phyloP scores from a whole-genome alignment of 495 filamentous ascomycete species.

The Margaritispora aquatica region DNA sequence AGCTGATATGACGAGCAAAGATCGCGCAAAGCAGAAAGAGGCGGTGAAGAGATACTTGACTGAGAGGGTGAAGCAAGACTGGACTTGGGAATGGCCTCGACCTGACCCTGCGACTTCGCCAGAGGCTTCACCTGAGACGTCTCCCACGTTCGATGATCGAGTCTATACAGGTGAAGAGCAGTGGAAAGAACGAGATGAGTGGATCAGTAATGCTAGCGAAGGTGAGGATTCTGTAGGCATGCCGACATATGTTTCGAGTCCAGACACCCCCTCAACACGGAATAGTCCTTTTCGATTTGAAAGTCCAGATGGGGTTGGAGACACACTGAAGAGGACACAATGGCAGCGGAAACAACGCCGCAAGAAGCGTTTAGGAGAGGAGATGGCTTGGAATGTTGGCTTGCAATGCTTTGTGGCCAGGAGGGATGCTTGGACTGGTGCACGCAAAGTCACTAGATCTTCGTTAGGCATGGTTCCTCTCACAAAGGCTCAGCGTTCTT shows the following conservation, averaged over 20 bases:
- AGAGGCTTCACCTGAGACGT: neutral
- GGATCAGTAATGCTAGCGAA: constrained; percentile 18
- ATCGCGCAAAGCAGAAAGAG: constrained; percentile 48
- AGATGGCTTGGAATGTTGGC: constrained; percentile 79
- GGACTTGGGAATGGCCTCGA: constrained; percentile 32
- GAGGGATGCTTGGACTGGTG: constrained; percentile 86
- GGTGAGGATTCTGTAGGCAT: constrained; percentile 1
- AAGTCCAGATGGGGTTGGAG: constrained; percentile 52
- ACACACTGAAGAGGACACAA: constrained; percentile 31
- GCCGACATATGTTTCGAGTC: constrained; percentile 4
- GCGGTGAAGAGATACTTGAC: constrained; percentile 44
- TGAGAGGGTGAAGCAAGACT: constrained; percentile 52
- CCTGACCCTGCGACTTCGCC: constrained; percentile 1
- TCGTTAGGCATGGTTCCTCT: neutral
- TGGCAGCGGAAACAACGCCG: constrained; percentile 52
- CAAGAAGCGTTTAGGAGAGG: constrained; percentile 55
- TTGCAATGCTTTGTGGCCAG: constrained; percentile 66
- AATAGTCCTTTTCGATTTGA: constrained; percentile 55
- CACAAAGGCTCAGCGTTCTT: constrained; percentile 3
- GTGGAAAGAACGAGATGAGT: constrained; percentile 26
- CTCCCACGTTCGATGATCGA: neutral
- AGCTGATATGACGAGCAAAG: constrained; percentile 45
- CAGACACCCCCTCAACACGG: constrained; percentile 2
- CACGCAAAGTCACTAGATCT: constrained; percentile 27
- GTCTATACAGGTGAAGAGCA: constrained; percentile 2